A percentile compares a stretch with the other conserved stretches of the same genome.
phyloP scores from a whole-genome alignment of 2,329 filamentous ascomycete genomes.

The Zasmidium angulare region DNA sequence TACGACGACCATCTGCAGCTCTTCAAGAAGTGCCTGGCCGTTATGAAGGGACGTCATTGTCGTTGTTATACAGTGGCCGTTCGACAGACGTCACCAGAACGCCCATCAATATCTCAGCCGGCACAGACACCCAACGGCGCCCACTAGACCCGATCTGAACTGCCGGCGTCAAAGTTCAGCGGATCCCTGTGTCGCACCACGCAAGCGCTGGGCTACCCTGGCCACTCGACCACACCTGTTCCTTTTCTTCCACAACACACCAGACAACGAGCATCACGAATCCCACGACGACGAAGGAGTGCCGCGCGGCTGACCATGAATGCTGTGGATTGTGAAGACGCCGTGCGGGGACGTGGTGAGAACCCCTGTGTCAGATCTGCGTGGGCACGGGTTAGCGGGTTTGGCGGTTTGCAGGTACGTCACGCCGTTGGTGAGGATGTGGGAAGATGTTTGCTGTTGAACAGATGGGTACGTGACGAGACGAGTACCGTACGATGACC shows the following conservation, averaged over 20 bases:
- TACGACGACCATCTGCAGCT: too few relatives aligned
- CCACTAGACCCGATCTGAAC: too few relatives aligned
- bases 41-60: background rate
- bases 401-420: background rate
- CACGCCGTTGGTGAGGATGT: background rate
- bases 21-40: too few relatives aligned
- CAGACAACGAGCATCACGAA: too few relatives aligned
- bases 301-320: background rate
- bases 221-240: background rate
- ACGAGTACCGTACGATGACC: too few relatives aligned
- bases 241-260: background rate
- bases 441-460: background rate
- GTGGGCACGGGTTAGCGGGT: background rate
- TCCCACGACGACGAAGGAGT: background rate
- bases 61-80: background rate
- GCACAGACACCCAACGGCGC: background rate
- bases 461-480: too few relatives aligned
- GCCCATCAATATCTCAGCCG: background rate
- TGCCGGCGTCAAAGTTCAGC: background rate
- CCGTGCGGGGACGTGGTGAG: background rate
- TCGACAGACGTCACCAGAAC: background rate
- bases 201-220: background rate
- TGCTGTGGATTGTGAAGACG: background rate
- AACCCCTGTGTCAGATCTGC: background rate
- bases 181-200: background rate